Evolutionary conservation across 208 protist species (phyloP), one percentile per base, ranked within the genome.

Genomic region (Wallacemonas sp.): DNA sequence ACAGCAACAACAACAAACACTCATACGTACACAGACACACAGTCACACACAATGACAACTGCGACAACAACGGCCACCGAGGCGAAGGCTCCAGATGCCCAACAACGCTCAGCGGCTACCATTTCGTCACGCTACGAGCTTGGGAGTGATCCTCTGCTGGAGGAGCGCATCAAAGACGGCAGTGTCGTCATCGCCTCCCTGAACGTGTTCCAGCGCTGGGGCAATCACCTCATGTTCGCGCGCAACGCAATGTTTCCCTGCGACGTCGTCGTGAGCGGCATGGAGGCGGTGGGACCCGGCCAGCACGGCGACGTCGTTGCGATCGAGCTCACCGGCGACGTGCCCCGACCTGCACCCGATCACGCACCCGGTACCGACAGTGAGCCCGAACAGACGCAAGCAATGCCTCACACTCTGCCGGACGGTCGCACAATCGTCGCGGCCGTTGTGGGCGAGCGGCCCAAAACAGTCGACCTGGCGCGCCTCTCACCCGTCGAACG

Each of bases 281-380:
- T 56, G 0, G 71, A 84, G 23, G 65, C 55, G 36, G 62, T 75
- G 12, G 72, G 76, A 0, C 19, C 44, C 12, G 81, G 71, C 6
- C 52, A 86, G 49, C 77, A 90, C 63, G 70, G 64, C 29, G 88
- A 94, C 26, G 72, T 94, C 16, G 88, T 92, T 0, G 88, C 88
- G n/a, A 74, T 92, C n/a, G 52, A 80, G 56, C 62, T 94, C 23
- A n/a, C n/a, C n/a, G n/a, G n/a, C n/a, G n/a, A n/a, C n/a, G n/a
- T n/a, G n/a, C n/a, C n/a, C n/a, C n/a, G n/a, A n/a, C n/a, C n/a
- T n/a, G 11, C 77, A 32, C 65, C 60, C 24, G 26, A 54, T 1
- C 24, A 69, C 30, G 34, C 34, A 12, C 8, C 34, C 12, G 34
- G 34, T 38, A n/a, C n/a, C 41, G 41, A 4, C 41, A n/a, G 16